Percentiles rank a stretch among this genome's conserved stretches.
Conservation (phyloP, 129 eudicot species). For the Lactuca saligna region DNA sequence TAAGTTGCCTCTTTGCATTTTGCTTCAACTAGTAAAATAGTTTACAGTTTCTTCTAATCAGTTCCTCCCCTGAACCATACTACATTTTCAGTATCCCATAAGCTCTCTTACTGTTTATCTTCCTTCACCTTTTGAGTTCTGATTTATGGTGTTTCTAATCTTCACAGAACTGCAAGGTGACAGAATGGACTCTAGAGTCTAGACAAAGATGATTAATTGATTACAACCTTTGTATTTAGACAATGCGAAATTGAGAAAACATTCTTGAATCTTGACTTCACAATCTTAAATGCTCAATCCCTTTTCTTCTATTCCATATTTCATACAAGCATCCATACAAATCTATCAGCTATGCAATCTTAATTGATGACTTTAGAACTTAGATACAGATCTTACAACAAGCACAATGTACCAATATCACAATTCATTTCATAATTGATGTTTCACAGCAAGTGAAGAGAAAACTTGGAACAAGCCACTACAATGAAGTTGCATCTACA, state of each 20-base stretch:
- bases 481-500: conserved; percentile 37
- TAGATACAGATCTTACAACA: neutral
- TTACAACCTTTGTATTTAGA: neutral
- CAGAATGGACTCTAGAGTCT: neutral
- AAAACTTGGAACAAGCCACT: conserved; percentile 33
- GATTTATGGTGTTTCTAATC: conserved; percentile 4
- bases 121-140: neutral
- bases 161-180: conserved; percentile 7
- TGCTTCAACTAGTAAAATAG: neutral
- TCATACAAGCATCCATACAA: neutral
- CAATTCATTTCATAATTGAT: conserved; percentile 14
- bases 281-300: no score
- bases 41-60: neutral
- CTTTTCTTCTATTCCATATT: no score
- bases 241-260: no score
- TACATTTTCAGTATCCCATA: neutral
- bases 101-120: no score
- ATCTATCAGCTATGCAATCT: neutral
- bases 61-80: neutral
- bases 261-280: no score
- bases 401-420: neutral
- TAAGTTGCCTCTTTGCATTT: neutral
- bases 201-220: neutral
- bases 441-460: conserved; percentile 47
- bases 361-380: neutral